These are phyloP conservation scores for Ceratocystis variospora DNA, from an alignment of 2,329 filamentous ascomycete genomes.

Conservation along the genomic window DNA sequence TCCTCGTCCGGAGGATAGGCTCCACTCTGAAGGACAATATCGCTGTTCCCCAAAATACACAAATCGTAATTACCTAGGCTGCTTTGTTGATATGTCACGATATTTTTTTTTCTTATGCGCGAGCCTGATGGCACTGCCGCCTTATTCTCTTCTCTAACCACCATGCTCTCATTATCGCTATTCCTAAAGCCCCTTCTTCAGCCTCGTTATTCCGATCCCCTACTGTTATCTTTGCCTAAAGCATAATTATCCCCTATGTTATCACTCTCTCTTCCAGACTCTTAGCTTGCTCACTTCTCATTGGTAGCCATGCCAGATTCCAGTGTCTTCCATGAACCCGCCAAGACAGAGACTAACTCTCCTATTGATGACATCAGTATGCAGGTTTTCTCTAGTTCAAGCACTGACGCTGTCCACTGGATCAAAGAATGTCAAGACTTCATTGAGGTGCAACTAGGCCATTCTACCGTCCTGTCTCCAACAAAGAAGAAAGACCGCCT, in stretches of 20 bases:
- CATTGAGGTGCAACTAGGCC: background rate
- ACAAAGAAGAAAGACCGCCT: background rate
- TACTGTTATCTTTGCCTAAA: background rate
- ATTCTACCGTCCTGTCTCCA: background rate
- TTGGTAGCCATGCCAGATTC: background rate
- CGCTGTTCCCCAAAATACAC: background rate
- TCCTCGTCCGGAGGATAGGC: background rate
- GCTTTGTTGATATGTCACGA: background rate
- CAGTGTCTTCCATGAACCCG: background rate
- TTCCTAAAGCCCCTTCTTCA: background rate
- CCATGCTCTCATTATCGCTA: background rate
- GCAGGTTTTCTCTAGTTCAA: background rate
- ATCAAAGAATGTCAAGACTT: conserved; percentile 3
- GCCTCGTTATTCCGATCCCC: background rate
- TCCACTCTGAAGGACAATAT: background rate
- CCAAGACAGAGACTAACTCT: background rate
- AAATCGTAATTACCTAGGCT: background rate
- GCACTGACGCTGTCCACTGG: background rate
- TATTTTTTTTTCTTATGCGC: background rate
- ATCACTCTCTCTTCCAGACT: background rate
- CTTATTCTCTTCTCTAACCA: background rate
- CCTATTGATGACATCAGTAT: background rate
- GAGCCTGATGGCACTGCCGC: background rate
- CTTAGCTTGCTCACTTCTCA: background rate
- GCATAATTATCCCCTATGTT: background rate